These are phyloP conservation scores for Amylostereum chailletii DNA, from an alignment of 1,284 basidiomycete species.

Conservation along the genomic window DNA sequence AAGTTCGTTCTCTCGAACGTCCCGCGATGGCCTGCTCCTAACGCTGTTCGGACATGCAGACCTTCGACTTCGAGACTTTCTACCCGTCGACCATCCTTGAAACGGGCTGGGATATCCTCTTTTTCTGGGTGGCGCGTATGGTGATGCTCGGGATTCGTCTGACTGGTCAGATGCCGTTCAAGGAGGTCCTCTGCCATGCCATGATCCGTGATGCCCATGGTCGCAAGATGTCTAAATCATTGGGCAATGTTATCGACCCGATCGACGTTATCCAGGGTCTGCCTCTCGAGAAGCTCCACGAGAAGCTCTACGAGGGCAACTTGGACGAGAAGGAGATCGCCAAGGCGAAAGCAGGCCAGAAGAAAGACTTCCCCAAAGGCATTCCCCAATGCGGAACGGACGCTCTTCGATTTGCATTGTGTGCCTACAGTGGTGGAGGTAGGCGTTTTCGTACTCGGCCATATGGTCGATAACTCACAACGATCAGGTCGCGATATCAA, in stretches of 20 bases:
- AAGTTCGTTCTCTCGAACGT: constrained; percentile 38
- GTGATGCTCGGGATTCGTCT: constrained; percentile 88
- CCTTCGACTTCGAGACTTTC: constrained; percentile 64
- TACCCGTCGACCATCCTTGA: constrained; percentile 90
- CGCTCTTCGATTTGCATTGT: constrained; percentile 90
- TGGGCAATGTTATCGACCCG: constrained; percentile 98
- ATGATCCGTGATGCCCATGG: constrained; percentile 99
- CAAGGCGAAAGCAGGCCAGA: constrained; percentile 92
- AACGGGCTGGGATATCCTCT: constrained; percentile 98
- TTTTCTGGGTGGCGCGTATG: constrained; percentile 99
- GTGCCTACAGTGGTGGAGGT: constrained; percentile 90
- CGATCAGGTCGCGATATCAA: constrained; percentile 83
- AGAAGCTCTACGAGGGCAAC: constrained; percentile 87
- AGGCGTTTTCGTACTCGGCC: not conserved
- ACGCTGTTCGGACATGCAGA: constrained; percentile 13
- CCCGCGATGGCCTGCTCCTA: not conserved
- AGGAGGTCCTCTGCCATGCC: constrained; percentile 97
- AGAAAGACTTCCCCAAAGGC: constrained; percentile 98
- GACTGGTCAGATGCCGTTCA: constrained; percentile 90
- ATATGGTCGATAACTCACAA: no score
- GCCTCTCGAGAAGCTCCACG: constrained; percentile 76
- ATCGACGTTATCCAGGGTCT: constrained; percentile 92
- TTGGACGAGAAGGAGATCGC: constrained; percentile 89
- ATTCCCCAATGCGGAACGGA: constrained; percentile 99
- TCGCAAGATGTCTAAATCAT: constrained; percentile 97